Base-by-base conservation (phyloP, 2,329 filamentous ascomycete species). In the Shiraia bambusicola region DNA sequence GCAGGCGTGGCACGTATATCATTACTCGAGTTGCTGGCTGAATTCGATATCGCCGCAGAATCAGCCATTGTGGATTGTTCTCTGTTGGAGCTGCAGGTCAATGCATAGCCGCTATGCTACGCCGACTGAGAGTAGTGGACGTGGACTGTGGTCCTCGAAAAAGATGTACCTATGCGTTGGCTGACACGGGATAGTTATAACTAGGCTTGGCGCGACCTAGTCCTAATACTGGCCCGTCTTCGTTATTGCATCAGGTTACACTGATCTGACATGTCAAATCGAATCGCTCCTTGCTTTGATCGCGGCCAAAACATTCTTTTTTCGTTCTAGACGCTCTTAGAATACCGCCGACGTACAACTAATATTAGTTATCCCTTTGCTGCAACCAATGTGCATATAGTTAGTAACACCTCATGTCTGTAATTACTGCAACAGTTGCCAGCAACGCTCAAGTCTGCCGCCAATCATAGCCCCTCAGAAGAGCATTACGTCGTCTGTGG, bases 31-130 rank as follows among this genome's bases (percentile, higher is more conserved):
- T 55, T 53, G 54, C 47, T 49, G 48, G 56, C 50, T 38, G 54
- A 45, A 45, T 50, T 51, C 51, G 54, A 56, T 49, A 52, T 47
- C 48, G 52, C 46, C 37, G 49, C 49, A 51, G 52, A 47, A 49
- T 59, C 54, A 54, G 52, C 46, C 60, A 66, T 66, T 58, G 63
- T 67, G 55, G 49, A 40, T 32, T 49, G 47, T 58, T 52, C 44
- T 58, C 58, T 59, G 52, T 54, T 62, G 57, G 58, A 58, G 56
- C 61, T 65, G 59, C 62, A 65, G 54, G 57, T 63, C 59, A 62
- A 60, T 67, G 65, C 64, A 67, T 66, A 51, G 48, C 47, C 56
- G 58, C 56, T 59, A 60, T 58, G 55, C 59, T 52, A 50, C 54
- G 50, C 54, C 39, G 58, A 61, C 51, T 55, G 58, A 57, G 58